Conservation (phyloP, 1,284 basidiomycete species). For the Rhodotorula sp. region DNA sequence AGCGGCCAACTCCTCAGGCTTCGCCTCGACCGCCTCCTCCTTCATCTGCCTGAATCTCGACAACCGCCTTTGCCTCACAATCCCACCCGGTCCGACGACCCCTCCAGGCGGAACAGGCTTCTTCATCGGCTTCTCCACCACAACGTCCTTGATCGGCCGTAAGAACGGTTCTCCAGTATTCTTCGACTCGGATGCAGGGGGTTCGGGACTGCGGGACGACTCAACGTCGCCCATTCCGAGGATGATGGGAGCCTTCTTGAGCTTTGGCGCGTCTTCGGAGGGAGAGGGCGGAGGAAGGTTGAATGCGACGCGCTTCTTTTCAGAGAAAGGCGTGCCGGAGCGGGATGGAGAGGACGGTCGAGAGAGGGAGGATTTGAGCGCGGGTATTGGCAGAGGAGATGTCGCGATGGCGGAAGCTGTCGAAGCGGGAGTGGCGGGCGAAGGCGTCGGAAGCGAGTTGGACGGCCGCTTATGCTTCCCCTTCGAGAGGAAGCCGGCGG, state of each 20-base stretch:
- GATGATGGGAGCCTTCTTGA: slow-evolving; percentile 26
- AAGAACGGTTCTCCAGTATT: background rate
- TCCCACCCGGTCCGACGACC: background rate
- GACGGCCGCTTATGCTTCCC: slow-evolving; percentile 23
- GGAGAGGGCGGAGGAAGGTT: slow-evolving; percentile 12
- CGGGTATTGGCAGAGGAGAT: background rate
- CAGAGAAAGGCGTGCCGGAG: background rate
- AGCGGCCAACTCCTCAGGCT: background rate
- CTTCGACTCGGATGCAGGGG: background rate
- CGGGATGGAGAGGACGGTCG: slow-evolving; percentile 22
- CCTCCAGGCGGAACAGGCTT: slow-evolving; percentile 11
- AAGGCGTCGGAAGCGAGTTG: slow-evolving; percentile 15
- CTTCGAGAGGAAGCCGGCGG: slow-evolving; percentile 32
- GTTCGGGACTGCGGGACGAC: background rate
- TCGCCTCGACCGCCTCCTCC: slow-evolving; percentile 6
- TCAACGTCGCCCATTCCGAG: slow-evolving; percentile 19
- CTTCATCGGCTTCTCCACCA: slow-evolving; percentile 32
- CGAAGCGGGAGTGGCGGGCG: background rate
- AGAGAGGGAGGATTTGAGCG: slow-evolving; percentile 31
- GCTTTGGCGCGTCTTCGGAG: slow-evolving; percentile 7
- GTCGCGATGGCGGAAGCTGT: background rate
- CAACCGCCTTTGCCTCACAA: slow-evolving; percentile 1
- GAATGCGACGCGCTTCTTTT: slow-evolving; percentile 28
- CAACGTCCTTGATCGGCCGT: slow-evolving; percentile 32
- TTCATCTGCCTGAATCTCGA: slow-evolving; percentile 19